These are phyloP conservation scores for Trichoderma sp. DNA, from an alignment of 2,329 filamentous ascomycete species.

Conservation along the genomic window DNA sequence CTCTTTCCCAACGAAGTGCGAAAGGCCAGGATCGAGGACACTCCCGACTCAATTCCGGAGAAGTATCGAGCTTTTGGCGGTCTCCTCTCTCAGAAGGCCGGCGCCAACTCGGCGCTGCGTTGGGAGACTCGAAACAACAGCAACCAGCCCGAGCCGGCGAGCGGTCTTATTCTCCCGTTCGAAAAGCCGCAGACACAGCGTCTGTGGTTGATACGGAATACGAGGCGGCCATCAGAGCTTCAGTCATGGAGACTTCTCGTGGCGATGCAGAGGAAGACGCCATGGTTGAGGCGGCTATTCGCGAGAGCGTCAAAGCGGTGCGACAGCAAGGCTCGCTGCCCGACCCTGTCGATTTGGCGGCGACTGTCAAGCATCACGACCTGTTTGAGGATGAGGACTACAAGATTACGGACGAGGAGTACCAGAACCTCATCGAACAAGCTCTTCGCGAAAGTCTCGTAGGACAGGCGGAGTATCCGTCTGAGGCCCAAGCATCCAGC, in stretches of 20 bases:
- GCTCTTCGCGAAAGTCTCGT: conserved; percentile 57
- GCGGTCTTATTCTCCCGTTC: conserved; percentile 29
- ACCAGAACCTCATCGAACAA: conserved; percentile 58
- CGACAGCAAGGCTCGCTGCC: conserved; percentile 37
- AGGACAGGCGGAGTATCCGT: conserved; percentile 27
- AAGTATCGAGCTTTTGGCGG: conserved; percentile 16
- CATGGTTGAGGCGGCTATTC: conserved; percentile 71
- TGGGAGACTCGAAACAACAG: conserved; percentile 40
- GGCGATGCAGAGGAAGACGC: conserved; percentile 71
- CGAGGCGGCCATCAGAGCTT: conserved; percentile 70
- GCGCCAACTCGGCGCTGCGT: conserved; percentile 50
- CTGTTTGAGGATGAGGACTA: conserved; percentile 47
- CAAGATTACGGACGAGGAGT: conserved; percentile 59
- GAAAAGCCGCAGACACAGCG: not conserved
- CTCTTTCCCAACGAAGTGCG: conserved; percentile 57
- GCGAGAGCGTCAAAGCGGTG: conserved; percentile 67
- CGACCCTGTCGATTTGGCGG: conserved; percentile 31
- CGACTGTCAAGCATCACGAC: conserved; percentile 35
- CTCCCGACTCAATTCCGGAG: conserved; percentile 30
- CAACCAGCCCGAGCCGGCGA: conserved; percentile 26
- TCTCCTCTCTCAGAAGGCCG: conserved; percentile 41
- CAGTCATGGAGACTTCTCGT: conserved; percentile 69
- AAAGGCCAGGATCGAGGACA: conserved; percentile 48
- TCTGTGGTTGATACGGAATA: conserved; percentile 59
- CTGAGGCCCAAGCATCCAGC: conserved; percentile 31